Evolutionary conservation across 2,329 filamentous ascomycete genomes (phyloP).

Genomic region (Pleochaeta shiraiana): DNA sequence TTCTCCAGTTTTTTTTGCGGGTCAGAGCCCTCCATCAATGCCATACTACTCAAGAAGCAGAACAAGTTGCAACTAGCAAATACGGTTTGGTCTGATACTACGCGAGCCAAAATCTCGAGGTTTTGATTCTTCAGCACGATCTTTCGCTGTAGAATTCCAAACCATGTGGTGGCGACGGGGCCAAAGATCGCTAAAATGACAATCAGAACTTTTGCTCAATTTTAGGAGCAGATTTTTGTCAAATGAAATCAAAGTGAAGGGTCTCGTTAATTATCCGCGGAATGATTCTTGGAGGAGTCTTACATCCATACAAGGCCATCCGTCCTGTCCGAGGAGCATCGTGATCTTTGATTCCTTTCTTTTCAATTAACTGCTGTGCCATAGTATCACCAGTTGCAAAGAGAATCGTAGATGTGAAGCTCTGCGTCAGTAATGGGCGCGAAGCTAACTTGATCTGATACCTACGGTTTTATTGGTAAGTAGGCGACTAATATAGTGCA

Average conservation of each 20-base stretch:
- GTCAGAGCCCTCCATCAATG: constrained; percentile 37
- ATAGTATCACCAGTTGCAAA: constrained; percentile 84
- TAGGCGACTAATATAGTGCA: constrained; percentile 1
- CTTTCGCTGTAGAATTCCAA: constrained; percentile 38
- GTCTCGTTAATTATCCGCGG: background rate
- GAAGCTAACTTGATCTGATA: constrained; percentile 68
- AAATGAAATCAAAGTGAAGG: background rate
- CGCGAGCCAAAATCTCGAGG: constrained; percentile 38
- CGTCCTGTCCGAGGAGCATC: constrained; percentile 48
- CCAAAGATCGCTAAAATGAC: constrained; percentile 36
- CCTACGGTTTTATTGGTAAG: constrained; percentile 26
- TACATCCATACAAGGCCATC: constrained; percentile 62
- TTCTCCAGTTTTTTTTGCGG: constrained; percentile 37
- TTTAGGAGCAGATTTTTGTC: background rate
- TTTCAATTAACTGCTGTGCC: constrained; percentile 80
- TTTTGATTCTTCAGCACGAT: constrained; percentile 34
- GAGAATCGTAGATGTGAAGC: constrained; percentile 71
- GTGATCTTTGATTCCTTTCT: constrained; percentile 54
- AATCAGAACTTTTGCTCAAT: background rate
- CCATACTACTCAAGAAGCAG: constrained; percentile 45
- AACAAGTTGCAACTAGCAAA: constrained; percentile 44
- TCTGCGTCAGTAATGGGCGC: constrained; percentile 74
- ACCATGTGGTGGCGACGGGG: constrained; percentile 50
- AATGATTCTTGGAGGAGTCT: constrained; percentile 13
- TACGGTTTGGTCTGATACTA: constrained; percentile 39